Evolutionary conservation across 495 filamentous ascomycete species (phyloP), one percentile per base, ranked within the genome.

Genomic region (Wilcoxina mikolae): DNA sequence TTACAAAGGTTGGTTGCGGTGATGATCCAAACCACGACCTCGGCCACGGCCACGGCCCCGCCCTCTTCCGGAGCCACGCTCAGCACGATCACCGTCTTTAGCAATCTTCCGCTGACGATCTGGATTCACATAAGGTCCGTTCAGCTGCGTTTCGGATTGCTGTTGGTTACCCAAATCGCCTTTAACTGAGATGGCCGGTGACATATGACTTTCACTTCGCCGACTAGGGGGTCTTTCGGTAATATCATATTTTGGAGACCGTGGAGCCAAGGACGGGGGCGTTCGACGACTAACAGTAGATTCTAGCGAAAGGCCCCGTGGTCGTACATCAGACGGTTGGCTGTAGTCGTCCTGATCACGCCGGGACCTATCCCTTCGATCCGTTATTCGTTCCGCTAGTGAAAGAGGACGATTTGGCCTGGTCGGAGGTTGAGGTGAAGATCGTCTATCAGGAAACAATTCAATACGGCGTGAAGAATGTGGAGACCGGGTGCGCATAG

Each of bases 101-200:
- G 51, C 51, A 28, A 45, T 25, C 46, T n/a, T 55, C 48, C 60
- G 58, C 39, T 62, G 60, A 15, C 60, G 60, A 4, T 64, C 60
- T 18, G 60, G 60, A 26, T 62, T 64, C 29, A 64, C 60, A 45
- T 64, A 64, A 4, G 60, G 60, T 3, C 60, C 60, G 25, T 50
- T 54, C 56, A 51, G 51, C 9, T 35, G 43, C 18, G 39, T 42
- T 12, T 60, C 51, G 4, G 55, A 27, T n/a, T 51, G 49, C 39
- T 53, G 54, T 44, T 24, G 45, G 28, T 26, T 33, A 12, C 29
- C 18, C 12, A 27, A 47, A 35, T 45, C 45, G 18, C n/a, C 35
- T 12, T 47, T 48, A 9, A 9, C 45, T 24, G 20, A 35, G 11
- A 25, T 56, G 46, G 38, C 12, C 23, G 22, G 46, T 49, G 51